A percentile compares a stretch with the other conserved stretches of the same genome.
Evolutionary conservation across 1,284 basidiomycete species (phyloP).

Genomic region (Leccinum pachyderme): DNA sequence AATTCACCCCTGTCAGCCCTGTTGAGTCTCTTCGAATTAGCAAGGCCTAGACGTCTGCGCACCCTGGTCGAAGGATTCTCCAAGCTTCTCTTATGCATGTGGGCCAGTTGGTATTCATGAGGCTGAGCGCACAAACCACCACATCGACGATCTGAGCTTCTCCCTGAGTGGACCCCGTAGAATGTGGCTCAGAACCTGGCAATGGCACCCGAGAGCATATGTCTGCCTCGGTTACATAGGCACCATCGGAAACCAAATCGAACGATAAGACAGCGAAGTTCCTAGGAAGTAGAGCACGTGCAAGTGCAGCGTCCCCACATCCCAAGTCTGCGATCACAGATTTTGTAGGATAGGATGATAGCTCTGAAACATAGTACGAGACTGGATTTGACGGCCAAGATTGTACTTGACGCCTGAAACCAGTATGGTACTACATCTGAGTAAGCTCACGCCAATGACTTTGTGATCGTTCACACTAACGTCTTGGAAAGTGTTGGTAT

Average conservation of each 20-base stretch:
- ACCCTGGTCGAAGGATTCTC: constrained; percentile 82
- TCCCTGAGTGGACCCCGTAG: constrained; percentile 42
- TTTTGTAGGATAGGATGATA: constrained; percentile 59
- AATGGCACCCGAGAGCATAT: constrained; percentile 73
- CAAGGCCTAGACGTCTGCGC: constrained; percentile 34
- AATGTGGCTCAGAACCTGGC: constrained; percentile 71
- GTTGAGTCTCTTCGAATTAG: constrained; percentile 10
- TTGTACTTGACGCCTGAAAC: constrained; percentile 86
- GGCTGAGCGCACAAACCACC: constrained; percentile 89
- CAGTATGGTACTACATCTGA: constrained; percentile 75
- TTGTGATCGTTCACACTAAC: constrained; percentile 40
- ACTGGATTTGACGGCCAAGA: constrained; percentile 92
- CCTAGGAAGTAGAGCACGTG: constrained; percentile 66
- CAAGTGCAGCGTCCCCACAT: constrained; percentile 92
- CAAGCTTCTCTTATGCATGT: constrained; percentile 87
- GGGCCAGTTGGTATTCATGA: constrained; percentile 99
- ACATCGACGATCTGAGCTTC: constrained; percentile 84
- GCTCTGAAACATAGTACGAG: constrained; percentile 63
- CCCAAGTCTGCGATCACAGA: constrained; percentile 91
- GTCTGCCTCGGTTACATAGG: constrained; percentile 78
- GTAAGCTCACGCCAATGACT: constrained; percentile 7
- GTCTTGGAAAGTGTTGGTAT: constrained; percentile 74
- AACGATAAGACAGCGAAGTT: constrained; percentile 75
- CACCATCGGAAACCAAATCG: constrained; percentile 75
- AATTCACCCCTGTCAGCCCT: constrained; percentile 68